These are phyloP conservation scores for Ramalina peruviana DNA, from an alignment of 495 filamentous ascomycete species.

Conservation along the genomic window DNA sequence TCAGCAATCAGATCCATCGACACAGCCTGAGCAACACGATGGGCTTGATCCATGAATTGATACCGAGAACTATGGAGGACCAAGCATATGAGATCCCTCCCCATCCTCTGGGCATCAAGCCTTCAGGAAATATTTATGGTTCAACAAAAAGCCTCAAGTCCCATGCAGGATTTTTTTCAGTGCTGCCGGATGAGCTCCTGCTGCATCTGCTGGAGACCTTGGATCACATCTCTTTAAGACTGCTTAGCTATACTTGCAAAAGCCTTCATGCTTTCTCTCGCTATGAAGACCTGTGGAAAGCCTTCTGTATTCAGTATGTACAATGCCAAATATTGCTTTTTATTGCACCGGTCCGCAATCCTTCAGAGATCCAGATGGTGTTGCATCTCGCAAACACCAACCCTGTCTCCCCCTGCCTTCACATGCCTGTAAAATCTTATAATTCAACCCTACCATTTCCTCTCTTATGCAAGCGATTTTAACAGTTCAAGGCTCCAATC, in stretches of 20 bases:
- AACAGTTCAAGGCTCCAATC: no score
- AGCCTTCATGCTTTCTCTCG: constrained; percentile 78
- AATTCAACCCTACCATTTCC: not conserved
- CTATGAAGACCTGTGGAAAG: constrained; percentile 83
- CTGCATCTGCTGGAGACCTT: constrained; percentile 62
- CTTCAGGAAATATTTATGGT: constrained; percentile 71
- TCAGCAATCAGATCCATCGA: not conserved
- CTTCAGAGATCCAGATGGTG: no score
- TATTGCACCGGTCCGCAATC: no score
- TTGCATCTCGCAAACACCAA: no score
- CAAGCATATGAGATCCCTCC: constrained; percentile 37
- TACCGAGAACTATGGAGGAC: not conserved
- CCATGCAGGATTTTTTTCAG: constrained; percentile 45
- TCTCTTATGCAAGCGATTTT: not conserved
- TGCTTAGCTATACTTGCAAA: constrained; percentile 71
- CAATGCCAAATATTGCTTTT: not conserved
- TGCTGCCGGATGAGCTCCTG: constrained; percentile 71
- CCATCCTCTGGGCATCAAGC: constrained; percentile 79
- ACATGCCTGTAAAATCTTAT: not conserved
- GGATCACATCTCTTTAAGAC: constrained; percentile 44
- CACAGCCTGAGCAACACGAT: not conserved
- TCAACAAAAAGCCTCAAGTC: constrained; percentile 50
- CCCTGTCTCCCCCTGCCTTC: not conserved
- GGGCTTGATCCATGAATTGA: not conserved
- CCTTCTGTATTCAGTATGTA: constrained; percentile 73